These are phyloP conservation scores for Phytophthora europaea DNA, from an alignment of 352 stramenopile genomes.

Conservation along the genomic window DNA sequence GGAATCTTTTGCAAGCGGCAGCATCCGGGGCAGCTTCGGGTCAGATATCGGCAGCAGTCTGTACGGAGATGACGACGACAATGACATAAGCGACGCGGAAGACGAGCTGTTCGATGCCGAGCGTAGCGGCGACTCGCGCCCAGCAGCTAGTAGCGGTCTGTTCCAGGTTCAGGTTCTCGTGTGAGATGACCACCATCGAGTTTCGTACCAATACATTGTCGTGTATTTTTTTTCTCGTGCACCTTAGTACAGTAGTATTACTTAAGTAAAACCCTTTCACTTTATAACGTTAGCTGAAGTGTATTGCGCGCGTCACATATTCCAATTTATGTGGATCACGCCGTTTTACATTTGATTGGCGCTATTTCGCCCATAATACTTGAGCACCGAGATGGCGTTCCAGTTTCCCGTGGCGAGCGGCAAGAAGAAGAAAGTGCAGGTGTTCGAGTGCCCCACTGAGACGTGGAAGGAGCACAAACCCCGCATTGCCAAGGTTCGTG, in stretches of 20 bases:
- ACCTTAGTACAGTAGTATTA: too few species aligned
- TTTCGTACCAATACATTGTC: slow-evolving; percentile 19
- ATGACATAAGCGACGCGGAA: slow-evolving; percentile 26
- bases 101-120: slow-evolving; percentile 16
- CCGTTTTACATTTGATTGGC: slow-evolving; percentile 23
- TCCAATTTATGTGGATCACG: slow-evolving; percentile 15
- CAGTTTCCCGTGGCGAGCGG: slow-evolving; percentile 79
- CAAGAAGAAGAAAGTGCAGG: slow-evolving; percentile 83
- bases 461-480: slow-evolving; percentile 72
- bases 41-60: slow-evolving; percentile 36
- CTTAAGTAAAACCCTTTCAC: too few species aligned
- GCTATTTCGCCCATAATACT: slow-evolving; percentile 10
- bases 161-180: slow-evolving; percentile 81
- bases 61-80: slow-evolving; percentile 36
- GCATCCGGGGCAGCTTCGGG: slow-evolving; percentile 17
- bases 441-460: slow-evolving; percentile 81
- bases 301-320: slow-evolving; percentile 40
- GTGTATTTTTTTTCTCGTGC: slow-evolving; percentile 5
- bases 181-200: slow-evolving; percentile 19
- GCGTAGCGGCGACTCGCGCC: slow-evolving; percentile 9
- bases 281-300: slow-evolving; percentile 2
- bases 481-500: slow-evolving; percentile 38
- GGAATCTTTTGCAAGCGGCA: slow-evolving; percentile 29
- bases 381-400: slow-evolving; percentile 51
- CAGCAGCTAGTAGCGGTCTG: slow-evolving; percentile 43